Percentiles rank a stretch among this genome's conserved stretches.
These are phyloP conservation scores for Aspergillus ellipticus DNA, from an alignment of 495 filamentous ascomycete species.

Conservation along the genomic window DNA sequence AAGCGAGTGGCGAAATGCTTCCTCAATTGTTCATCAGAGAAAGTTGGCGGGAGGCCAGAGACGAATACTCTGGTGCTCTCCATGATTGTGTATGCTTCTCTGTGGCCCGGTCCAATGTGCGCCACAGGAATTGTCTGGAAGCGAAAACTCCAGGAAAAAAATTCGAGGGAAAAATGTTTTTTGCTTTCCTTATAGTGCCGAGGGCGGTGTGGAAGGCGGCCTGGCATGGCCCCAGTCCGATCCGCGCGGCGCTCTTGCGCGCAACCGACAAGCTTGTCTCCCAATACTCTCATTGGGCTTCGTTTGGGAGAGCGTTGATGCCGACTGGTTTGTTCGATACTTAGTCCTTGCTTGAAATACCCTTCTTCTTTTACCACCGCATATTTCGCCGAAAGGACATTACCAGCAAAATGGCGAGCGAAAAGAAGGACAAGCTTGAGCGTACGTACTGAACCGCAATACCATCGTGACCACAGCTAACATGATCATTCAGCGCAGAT, in stretches of 20 bases:
- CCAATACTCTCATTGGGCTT: conserved; percentile 3
- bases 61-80: conserved; percentile 78
- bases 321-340: background rate
- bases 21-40: conserved; percentile 74
- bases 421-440: conserved; percentile 69
- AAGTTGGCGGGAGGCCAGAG: conserved; percentile 72
- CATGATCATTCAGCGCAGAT: conserved; percentile 65
- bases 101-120: too few species aligned
- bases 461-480: conserved; percentile 25
- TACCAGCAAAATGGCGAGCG: conserved; percentile 41
- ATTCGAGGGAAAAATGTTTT: conserved; percentile 28
- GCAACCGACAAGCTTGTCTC: conserved; percentile 11
- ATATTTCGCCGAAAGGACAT: background rate
- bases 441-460: conserved; percentile 43
- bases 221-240: conserved; percentile 12
- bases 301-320: background rate
- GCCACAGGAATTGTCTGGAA: conserved; percentile 18
- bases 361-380: background rate
- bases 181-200: conserved; percentile 29
- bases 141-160: conserved; percentile 19
- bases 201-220: conserved; percentile 32
- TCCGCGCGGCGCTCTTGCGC: conserved; percentile 17
- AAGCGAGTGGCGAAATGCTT: conserved; percentile 79
- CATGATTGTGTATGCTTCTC: conserved; percentile 28
- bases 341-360: background rate